Conservation (phyloP, 164 flowering plant genomes). For the Amborella trichopoda region DNA sequence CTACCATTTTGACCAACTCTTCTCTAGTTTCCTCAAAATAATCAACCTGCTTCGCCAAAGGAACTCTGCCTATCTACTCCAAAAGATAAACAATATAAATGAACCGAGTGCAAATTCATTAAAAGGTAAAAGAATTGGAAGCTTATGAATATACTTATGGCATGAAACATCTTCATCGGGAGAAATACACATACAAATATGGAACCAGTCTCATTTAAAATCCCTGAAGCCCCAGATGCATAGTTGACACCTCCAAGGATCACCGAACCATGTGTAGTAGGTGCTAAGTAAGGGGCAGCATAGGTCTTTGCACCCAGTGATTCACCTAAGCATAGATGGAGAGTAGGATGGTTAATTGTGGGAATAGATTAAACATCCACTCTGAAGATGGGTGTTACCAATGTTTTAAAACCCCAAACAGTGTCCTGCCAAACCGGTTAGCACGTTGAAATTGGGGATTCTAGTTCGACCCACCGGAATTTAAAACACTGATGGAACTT, state of each 20-base stretch:
- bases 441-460: too few species aligned
- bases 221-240: conserved; percentile 64
- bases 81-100: background rate
- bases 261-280: conserved; percentile 16
- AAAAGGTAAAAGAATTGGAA: background rate
- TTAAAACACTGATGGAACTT: too few species aligned
- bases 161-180: background rate
- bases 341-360: background rate
- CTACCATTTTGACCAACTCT: conserved; percentile 24
- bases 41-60: conserved; percentile 32
- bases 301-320: conserved; percentile 38
- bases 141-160: background rate
- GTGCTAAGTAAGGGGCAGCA: conserved; percentile 45
- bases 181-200: conserved; percentile 28
- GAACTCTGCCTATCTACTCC: conserved; percentile 47
- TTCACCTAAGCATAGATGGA: conserved; percentile 24
- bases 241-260: conserved; percentile 40
- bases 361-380: background rate
- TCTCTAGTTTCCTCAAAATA: conserved; percentile 31
- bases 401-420: too few species aligned
- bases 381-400: background rate
- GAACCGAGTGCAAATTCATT: background rate
- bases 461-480: too few species aligned
- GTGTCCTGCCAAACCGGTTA: too few species aligned
- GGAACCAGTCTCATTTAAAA: conserved; percentile 42